Base-by-base conservation (phyloP, 257 asterid genomes). In the Rubia yunnanensis region DNA sequence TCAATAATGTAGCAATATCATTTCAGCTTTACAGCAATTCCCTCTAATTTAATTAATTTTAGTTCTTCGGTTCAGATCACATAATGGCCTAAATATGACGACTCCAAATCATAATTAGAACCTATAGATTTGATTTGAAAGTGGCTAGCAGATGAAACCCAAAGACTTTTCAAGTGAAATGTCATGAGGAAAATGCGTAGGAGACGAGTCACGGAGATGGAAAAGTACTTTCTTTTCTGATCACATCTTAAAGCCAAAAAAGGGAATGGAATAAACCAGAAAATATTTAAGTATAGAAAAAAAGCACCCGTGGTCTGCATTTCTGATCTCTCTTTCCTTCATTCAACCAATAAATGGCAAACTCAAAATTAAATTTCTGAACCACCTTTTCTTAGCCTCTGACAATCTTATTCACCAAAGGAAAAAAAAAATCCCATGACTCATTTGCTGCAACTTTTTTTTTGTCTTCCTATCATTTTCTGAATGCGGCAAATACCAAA, bases 221-320 rank as follows among this genome's bases (percentile, higher is more conserved):
- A 55, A 55, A 24, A 26, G 60, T 18, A 44, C 52, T 44, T 44
- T 44, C 7, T 44, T 44, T 44, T 44, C 52, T 15, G 20, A 13
- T 13, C 50, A 44, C 50, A 44, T 44, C 50, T 13, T 15, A 55
- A 26, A 55, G n/a, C 34, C 55, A 50, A 15, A 60, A 44, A 44
- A 62, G 52, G 34, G 32, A 15, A 70, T 34, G 60, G 56, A 28
- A 57, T 27, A 28, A n/a, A 60, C 22, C 27, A 30, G 41, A 24
- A 50, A 49, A 60, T 57, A 44, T 20, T 0, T 8, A 4, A 34
- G 44, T 20, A 5, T 23, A 63, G 14, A 56, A 55, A 67, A 31
- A 67, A 5, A 62, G 11, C 28, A 35, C 22, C 63, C 63, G 34
- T 36, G 64, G 63, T 60, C 36, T 52, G 53, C 35, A 14, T 52